Percentiles rank a stretch among this genome's conserved stretches.
phyloP scores from a whole-genome alignment of 345 rosid species.

The Moringa oleifera region DNA sequence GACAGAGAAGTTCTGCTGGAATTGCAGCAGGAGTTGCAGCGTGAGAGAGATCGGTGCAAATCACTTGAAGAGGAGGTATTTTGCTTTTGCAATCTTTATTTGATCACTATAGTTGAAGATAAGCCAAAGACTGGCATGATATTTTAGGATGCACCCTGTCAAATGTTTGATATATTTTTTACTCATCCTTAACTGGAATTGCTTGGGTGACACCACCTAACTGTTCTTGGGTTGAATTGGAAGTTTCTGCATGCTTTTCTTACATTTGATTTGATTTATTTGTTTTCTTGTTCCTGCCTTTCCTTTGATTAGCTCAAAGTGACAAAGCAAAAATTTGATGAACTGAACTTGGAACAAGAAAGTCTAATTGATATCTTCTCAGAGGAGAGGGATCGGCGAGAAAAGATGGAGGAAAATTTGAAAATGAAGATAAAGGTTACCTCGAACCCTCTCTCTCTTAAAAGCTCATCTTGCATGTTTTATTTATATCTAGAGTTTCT shows the following conservation, averaged over 20 bases:
- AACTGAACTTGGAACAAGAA: conserved; percentile 66
- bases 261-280: background rate
- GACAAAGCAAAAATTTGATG: conserved; percentile 45
- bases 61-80: conserved; percentile 56
- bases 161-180: too few species aligned
- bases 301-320: conserved; percentile 38
- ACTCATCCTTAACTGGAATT: too few species aligned
- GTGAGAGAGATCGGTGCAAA: conserved; percentile 44
- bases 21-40: conserved; percentile 28
- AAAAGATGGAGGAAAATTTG: conserved; percentile 61
- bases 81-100: conserved; percentile 8
- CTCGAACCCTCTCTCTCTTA: background rate
- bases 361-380: conserved; percentile 56
- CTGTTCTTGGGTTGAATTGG: too few species aligned
- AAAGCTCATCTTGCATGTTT: background rate
- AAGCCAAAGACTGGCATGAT: too few species aligned
- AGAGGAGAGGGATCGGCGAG: conserved; percentile 74
- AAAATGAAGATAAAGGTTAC: conserved; percentile 64
- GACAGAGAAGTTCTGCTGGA: conserved; percentile 21
- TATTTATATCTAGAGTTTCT: background rate
- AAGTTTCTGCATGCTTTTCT: background rate
- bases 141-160: too few species aligned
- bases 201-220: too few species aligned
- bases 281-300: background rate
- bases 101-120: too few species aligned